Evolutionary conservation across 2,329 filamentous ascomycete genomes (phyloP), one percentile per base, ranked within the genome.

Genomic region (Teratosphaeria epicoccoides): DNA sequence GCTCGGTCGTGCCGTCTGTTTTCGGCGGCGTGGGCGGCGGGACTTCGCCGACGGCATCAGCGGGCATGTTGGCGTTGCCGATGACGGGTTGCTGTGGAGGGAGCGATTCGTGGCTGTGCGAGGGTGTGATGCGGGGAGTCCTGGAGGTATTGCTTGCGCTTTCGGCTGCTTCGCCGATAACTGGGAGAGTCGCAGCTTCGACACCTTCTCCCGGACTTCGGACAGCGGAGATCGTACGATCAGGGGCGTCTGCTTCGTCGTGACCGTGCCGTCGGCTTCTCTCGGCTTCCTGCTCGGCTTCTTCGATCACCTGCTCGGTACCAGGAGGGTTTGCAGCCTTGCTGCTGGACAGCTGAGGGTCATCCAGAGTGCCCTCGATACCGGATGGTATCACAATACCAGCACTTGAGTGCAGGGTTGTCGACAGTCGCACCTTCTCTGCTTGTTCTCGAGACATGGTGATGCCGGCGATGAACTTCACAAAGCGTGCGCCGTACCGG

Each of bases 371-470:
- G 24, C 58, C 56, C 24, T 62, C 60, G 14, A 61, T 56, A 7
- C 58, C 57, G 0, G 59, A 54, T 7, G 60, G 54, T 10, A 59
- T 23, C 4, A 52, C 52, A 10, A 60, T 25, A 10, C 54, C 43
- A 55, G 60, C 46, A 56, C 61, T 52, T 52, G 54, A 61, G 59
- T 50, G 59, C 53, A 50, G 53, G 4, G 47, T 54, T 12, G 47
- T 28, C n/a, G 54, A 51, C 10, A 53, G 43, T 28, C 37, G 52
- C 40, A 72, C 68, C 22, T 67, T 77, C 43, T 82, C 80, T 12
- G 84, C 88, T 66, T 93, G 87, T 71, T 97, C 91, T 12, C 80
- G 78, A 1, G 89, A 93, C 81, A 90, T 94, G 20, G 93, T 96
- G 58, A 95, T 85, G 33, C 85, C 84, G 47, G 84, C 84, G 64